These are phyloP conservation scores for Pseudopithomyces maydicus DNA, from an alignment of 2,329 filamentous ascomycete genomes.

Conservation along the genomic window DNA sequence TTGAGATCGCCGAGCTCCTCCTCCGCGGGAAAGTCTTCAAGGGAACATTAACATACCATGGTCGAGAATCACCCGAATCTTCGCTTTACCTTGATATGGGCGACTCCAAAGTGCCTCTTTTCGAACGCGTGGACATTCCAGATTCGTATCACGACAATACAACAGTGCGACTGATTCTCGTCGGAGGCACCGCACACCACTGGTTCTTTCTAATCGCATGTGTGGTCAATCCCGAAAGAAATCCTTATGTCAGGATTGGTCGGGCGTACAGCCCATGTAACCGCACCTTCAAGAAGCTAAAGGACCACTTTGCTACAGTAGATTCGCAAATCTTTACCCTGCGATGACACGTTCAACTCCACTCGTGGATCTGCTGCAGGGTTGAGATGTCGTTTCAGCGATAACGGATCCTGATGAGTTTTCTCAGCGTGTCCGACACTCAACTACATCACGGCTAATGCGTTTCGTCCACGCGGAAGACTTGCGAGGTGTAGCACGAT, in stretches of 20 bases:
- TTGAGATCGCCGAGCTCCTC: constrained; percentile 3
- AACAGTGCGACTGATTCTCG: neutral
- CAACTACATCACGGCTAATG: neutral
- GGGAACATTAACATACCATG: constrained; percentile 4
- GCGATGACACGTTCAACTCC: constrained; percentile 2
- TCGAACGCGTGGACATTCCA: constrained; percentile 6
- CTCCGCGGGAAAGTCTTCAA: constrained; percentile 3
- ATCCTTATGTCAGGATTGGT: constrained; percentile 7
- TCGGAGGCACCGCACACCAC: constrained; percentile 2
- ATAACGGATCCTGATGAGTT: neutral
- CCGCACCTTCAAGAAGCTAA: constrained; percentile 1
- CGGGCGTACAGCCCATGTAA: constrained; percentile 4
- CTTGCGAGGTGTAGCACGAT: too few species aligned
- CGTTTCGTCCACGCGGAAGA: too few species aligned
- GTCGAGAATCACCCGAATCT: constrained; percentile 1
- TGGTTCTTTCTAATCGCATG: constrained; percentile 9
- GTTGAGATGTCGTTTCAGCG: neutral
- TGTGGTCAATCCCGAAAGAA: constrained; percentile 5
- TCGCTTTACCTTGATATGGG: constrained; percentile 1
- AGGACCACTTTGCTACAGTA: neutral
- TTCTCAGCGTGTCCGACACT: neutral
- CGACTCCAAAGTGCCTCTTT: neutral
- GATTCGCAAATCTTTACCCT: neutral
- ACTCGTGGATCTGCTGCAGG: neutral
- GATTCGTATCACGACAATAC: constrained; percentile 7